phyloP scores from a whole-genome alignment of 176 grass and related monocot species.

The Oryza glumipatula region DNA sequence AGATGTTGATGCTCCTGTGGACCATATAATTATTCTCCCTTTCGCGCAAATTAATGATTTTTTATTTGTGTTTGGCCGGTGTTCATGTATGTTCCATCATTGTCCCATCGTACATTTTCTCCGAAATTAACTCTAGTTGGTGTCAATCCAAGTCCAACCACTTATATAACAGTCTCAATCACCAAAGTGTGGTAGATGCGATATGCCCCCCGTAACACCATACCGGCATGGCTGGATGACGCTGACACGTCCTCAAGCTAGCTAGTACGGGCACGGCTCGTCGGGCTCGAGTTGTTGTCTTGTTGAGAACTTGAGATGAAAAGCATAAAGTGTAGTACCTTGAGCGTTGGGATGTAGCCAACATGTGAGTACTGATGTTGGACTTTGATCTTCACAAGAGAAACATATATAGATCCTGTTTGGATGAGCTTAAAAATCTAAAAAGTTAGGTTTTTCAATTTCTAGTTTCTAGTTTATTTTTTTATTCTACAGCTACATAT shows the following conservation, averaged over 20 bases:
- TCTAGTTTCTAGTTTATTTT: too few relatives aligned
- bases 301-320: background rate
- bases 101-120: background rate
- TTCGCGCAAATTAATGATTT: background rate
- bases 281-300: background rate
- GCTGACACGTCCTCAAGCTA: background rate
- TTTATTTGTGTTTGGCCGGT: background rate
- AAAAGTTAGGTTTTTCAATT: too few relatives aligned
- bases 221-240: constrained; percentile 2
- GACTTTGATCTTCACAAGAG: too few relatives aligned
- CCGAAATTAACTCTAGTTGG: constrained; percentile 1
- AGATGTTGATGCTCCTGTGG: background rate
- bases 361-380: too few relatives aligned
- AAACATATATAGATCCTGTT: too few relatives aligned
- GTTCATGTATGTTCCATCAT: background rate
- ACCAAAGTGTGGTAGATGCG: background rate
- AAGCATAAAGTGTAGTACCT: background rate
- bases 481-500: too few relatives aligned
- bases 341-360: background rate
- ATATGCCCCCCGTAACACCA: constrained; percentile 6
- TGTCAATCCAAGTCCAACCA: background rate
- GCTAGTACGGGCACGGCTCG: background rate
- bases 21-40: background rate
- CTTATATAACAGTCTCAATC: background rate
- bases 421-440: too few relatives aligned